Conservation (phyloP, 805 yeast species). For the Pichia californica region DNA sequence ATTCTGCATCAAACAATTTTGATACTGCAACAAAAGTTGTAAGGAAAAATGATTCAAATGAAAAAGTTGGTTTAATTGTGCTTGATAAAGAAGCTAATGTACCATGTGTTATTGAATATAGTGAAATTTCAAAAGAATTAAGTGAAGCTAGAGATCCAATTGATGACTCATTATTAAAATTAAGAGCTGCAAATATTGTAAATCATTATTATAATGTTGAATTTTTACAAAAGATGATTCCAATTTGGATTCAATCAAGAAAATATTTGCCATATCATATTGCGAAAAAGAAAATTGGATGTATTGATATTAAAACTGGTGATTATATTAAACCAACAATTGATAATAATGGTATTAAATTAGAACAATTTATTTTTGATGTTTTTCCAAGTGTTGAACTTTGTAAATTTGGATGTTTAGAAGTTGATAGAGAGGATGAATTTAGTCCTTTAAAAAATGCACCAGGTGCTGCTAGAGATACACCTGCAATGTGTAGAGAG, state of each 20-base stretch:
- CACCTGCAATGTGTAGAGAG: slow-evolving; percentile 72
- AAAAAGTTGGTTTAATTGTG: slow-evolving; percentile 90
- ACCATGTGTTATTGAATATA: slow-evolving; percentile 93
- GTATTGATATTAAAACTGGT: slow-evolving; percentile 42
- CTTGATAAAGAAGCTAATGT: slow-evolving; percentile 44
- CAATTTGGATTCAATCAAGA: slow-evolving; percentile 63
- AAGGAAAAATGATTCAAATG: slow-evolving; percentile 80
- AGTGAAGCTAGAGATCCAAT: slow-evolving; percentile 55
- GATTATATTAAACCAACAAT: slow-evolving; percentile 48
- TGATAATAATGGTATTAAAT: slow-evolving; percentile 82
- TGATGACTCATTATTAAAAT: slow-evolving; percentile 48
- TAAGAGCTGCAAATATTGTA: slow-evolving; percentile 95
- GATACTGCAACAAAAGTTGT: slow-evolving; percentile 91
- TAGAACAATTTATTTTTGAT: slow-evolving; percentile 96
- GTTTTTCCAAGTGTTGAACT: slow-evolving; percentile 78
- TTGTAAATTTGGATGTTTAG: slow-evolving; percentile 78
- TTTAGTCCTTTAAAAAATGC: slow-evolving; percentile 94
- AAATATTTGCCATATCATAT: slow-evolving; percentile 83
- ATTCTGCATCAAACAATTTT: slow-evolving; percentile 59
- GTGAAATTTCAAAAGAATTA: slow-evolving; percentile 75
- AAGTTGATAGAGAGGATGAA: slow-evolving; percentile 79
- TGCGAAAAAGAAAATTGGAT: slow-evolving; percentile 78
- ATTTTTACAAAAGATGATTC: slow-evolving; percentile 53
- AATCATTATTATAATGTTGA: slow-evolving; percentile 89
- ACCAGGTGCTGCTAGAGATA: slow-evolving; percentile 73